Evolutionary conservation across 768 basidiomycete genomes (phyloP).

Genomic region (Lactarius akahatsu): DNA sequence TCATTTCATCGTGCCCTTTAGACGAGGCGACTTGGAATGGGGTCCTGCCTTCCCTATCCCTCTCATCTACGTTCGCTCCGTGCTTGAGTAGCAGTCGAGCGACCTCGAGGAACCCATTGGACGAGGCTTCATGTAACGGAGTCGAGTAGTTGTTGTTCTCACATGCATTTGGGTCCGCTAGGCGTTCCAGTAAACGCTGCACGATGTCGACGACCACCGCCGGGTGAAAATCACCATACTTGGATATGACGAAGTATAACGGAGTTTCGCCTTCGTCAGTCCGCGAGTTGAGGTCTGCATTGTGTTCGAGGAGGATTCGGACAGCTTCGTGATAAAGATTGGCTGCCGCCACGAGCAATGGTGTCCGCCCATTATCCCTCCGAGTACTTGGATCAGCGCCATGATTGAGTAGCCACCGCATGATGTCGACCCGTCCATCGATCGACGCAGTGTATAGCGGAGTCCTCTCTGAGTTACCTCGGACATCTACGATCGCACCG

Average conservation of each 20-base stretch:
- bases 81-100: background rate
- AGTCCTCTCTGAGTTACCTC: background rate
- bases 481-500: background rate
- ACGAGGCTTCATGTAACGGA: background rate
- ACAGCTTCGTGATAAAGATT: background rate
- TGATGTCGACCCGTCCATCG: background rate
- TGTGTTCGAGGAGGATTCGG: background rate
- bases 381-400: background rate
- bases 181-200: background rate
- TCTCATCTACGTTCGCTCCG: no score
- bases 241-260: no score
- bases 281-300: background rate
- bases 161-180: background rate
- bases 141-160: background rate
- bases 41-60: no score
- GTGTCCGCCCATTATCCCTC: background rate
- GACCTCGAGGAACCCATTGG: rapidly evolving
- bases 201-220: background rate
- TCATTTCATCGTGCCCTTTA: no score
- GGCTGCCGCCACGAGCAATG: background rate
- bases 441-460: background rate
- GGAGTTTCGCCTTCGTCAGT: no score
- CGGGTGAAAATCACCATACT: no score
- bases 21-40: no score
- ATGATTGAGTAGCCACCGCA: background rate